These are phyloP conservation scores for Exophiala sp. DNA, from an alignment of 2,329 filamentous ascomycete genomes.

Conservation along the genomic window DNA sequence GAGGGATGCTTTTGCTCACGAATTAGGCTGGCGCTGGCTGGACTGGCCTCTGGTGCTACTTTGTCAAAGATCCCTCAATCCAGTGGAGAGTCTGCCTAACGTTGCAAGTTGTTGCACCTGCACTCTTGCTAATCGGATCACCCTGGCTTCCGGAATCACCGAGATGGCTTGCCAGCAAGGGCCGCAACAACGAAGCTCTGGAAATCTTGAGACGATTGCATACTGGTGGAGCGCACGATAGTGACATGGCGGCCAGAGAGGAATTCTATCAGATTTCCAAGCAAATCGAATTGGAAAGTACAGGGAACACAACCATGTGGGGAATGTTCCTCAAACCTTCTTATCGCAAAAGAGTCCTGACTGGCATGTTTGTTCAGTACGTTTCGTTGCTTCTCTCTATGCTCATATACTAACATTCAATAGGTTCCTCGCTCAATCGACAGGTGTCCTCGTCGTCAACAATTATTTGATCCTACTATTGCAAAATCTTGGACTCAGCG, in stretches of 20 bases:
- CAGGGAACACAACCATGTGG: background rate
- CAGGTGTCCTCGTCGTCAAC: slow-evolving; percentile 2
- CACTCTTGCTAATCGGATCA: slow-evolving; percentile 5
- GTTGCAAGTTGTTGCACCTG: slow-evolving; percentile 3
- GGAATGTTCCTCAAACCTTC: background rate
- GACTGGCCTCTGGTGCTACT: slow-evolving; percentile 8
- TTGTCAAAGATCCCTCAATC: background rate
- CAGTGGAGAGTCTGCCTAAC: background rate
- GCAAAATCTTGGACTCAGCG: slow-evolving; percentile 5
- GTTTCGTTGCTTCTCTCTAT: too few species aligned
- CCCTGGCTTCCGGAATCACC: background rate
- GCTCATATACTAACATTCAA: too few species aligned
- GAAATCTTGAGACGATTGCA: background rate
- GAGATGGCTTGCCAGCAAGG: background rate
- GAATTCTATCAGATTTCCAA: background rate
- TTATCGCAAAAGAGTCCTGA: slow-evolving; percentile 49
- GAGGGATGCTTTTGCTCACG: too few species aligned
- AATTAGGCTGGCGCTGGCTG: background rate
- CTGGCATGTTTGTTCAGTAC: slow-evolving; percentile 38
- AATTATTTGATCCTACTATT: slow-evolving; percentile 5
- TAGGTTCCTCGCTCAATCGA: background rate
- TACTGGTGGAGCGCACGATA: background rate
- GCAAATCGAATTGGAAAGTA: background rate
- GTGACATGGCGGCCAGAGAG: background rate
- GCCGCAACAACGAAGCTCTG: background rate